Base-by-base conservation (phyloP, 352 stramenopile genomes). In the Globisporangium polare region DNA sequence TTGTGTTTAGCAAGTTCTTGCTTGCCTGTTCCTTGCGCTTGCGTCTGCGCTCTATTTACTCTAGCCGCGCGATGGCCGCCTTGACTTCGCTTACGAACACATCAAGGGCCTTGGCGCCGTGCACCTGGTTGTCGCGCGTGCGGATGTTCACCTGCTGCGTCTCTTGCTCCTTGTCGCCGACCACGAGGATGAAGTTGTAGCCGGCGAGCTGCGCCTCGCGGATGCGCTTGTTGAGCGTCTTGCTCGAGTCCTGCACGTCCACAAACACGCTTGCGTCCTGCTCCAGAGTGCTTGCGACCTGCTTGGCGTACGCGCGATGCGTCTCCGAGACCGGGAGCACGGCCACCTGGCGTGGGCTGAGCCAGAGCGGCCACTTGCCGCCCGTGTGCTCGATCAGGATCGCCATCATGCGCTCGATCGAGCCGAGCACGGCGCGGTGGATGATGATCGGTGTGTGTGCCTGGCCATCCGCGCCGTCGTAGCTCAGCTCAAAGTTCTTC, bases 361-460 rank as follows among this genome's bases (percentile, higher is more conserved):
- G 79, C 96, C 96, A 99, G n/a, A 99, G 74, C 22, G 97, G 97
- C 75, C 97, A 98, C 66, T 99, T 97, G 57, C 97, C 97, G 42
- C 87, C 89, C 56, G 88, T 98, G 72, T 98, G 97, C 73, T 99
- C 97, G 61, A 98, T 97, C 24, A 99, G 73, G 55, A 99, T 98
- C 53, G 95, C 97, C 85, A 99, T 98, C 84, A 99, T 98, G 49
- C 97, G 90, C 80, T 99, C 97, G 58, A 99, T 88, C 22, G 94
- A 98, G 50, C 97, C 97, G 62, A 98, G 96, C 45, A 99, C 97
- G 1, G 97, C 97, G 46, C 86, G 89, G 73, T 99, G 97, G 56
- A 99, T 95, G 83, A 99, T 99, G 71, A 99, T 98, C 24, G 97
- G 97, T 55, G 84, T 94, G 79, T 98, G 91, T 59, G 86, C 75